Evolutionary conservation across 2,329 filamentous ascomycete species (phyloP).

Genomic region (Metarhizium brunneum): DNA sequence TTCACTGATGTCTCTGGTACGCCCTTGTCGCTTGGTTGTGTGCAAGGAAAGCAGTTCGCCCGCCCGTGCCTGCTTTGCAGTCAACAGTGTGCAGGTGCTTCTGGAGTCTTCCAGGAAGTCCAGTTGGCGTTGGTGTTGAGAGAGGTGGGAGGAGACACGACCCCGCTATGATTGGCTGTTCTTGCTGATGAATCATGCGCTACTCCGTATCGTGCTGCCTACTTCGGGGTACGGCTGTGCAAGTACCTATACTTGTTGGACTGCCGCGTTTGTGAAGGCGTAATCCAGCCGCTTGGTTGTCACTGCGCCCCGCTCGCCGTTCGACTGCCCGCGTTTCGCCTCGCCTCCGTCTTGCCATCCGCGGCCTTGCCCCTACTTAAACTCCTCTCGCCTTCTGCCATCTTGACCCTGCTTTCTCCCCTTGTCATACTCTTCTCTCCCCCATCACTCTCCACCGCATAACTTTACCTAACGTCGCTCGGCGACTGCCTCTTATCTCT

Average conservation of each 20-base stretch:
- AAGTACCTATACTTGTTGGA: neutral
- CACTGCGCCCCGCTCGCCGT: constrained; percentile 18
- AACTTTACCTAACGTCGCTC: constrained; percentile 2
- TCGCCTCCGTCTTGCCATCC: constrained; percentile 13
- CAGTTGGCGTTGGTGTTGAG: neutral
- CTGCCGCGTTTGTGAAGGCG: constrained; percentile 11
- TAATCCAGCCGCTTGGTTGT: constrained; percentile 13
- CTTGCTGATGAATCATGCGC: constrained; percentile 29
- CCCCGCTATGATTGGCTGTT: constrained; percentile 7
- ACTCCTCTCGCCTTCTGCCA: constrained; percentile 15
- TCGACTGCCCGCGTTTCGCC: constrained; percentile 3
- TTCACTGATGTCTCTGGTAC: too few relatives aligned
- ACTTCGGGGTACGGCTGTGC: neutral
- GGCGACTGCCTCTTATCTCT: constrained; percentile 11
- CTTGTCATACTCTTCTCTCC: constrained; percentile 9
- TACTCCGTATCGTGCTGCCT: constrained; percentile 1
- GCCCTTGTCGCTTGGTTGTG: too few relatives aligned
- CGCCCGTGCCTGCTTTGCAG: too few relatives aligned
- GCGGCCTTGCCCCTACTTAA: constrained; percentile 19
- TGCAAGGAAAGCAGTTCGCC: too few relatives aligned
- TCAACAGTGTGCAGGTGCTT: constrained; percentile 12
- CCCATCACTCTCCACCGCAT: constrained; percentile 6
- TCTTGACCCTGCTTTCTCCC: constrained; percentile 6
- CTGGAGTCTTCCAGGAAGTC: constrained; percentile 27
- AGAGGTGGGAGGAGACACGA: too few relatives aligned